Evolutionary conservation across 805 yeast genomes (phyloP), one percentile per base, ranked within the genome.

Genomic region (Candida germanica): DNA sequence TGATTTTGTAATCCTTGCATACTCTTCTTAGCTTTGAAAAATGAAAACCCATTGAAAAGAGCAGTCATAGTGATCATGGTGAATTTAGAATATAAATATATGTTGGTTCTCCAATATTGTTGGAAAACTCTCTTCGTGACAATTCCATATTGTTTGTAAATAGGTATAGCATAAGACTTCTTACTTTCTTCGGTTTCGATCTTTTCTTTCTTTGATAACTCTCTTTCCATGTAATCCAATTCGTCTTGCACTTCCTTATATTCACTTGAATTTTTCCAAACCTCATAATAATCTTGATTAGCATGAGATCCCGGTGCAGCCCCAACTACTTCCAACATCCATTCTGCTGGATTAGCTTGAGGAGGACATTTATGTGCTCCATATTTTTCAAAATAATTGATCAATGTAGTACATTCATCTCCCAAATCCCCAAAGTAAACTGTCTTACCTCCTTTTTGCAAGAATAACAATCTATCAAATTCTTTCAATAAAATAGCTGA

Each of bases 271-370:
- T 72, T 69, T 56, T 73, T 60, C 96, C 96, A 86, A 32, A 83
- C 87, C 51, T 83, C 81, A 51, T 77, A 70, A 51, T 80, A 83
- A 57, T 83, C 85, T 59, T 79, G 84, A 31, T 69, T 68, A 13
- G 87, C 84, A 48, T 77, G 81, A 23, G 86, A 76, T 35, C 87
- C 88, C 5, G 88, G 88, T 23, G 88, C 87, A 36, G 88, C 88
- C 51, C 89, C 88, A 50, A 82, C 83, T 44, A 80, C 84, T 44
- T 83, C 83, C 60, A 87, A 68, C 95, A 87, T 87, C 93, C 94
- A 87, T 64, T 87, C 95, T 10, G 66, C 67, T 6, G 68, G 67
- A 42, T 61, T 61, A 6, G 67, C 63, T 46, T 59, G 62, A 22
- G 43, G 36, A 11, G 67, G 68, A 52, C 69, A 63, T 28, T 53